Conservation (phyloP, 495 filamentous ascomycete genomes). For the Xylaria longipes region DNA sequence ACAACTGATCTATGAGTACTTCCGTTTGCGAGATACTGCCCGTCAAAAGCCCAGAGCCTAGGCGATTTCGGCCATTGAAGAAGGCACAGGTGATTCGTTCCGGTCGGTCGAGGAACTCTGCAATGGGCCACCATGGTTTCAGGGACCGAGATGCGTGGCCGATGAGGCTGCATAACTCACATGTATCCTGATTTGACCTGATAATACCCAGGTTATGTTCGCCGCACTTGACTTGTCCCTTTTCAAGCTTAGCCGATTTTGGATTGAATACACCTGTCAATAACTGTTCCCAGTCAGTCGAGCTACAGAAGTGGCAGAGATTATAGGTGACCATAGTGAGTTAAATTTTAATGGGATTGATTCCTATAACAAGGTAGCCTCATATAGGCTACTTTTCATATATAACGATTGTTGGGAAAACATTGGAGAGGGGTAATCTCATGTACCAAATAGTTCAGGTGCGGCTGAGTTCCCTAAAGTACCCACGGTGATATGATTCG, state of each 20-base stretch:
- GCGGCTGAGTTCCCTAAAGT: background rate
- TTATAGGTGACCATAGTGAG: background rate
- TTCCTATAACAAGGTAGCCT: background rate
- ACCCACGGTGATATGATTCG: background rate
- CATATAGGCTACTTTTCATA: background rate
- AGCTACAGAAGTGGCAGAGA: constrained; percentile 29
- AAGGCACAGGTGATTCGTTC: constrained; percentile 27
- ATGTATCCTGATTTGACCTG: constrained; percentile 8
- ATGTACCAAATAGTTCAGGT: background rate
- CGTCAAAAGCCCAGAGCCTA: constrained; percentile 6
- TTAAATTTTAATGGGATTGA: background rate
- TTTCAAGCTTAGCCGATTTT: constrained; percentile 8
- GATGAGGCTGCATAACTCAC: background rate
- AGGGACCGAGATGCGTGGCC: constrained; percentile 7
- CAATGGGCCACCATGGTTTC: constrained; percentile 28
- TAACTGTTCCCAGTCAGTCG: constrained; percentile 25
- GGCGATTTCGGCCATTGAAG: constrained; percentile 20
- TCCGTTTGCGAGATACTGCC: background rate
- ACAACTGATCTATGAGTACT: background rate
- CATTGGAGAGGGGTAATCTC: background rate
- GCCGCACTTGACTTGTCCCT: constrained; percentile 15
- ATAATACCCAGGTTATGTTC: constrained; percentile 30
- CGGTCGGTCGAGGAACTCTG: constrained; percentile 19
- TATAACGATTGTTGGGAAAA: background rate
- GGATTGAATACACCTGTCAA: constrained; percentile 26